Evolutionary conservation across 1,284 basidiomycete genomes (phyloP), one percentile per base, ranked within the genome.

Genomic region (Ganoderma lucidum): DNA sequence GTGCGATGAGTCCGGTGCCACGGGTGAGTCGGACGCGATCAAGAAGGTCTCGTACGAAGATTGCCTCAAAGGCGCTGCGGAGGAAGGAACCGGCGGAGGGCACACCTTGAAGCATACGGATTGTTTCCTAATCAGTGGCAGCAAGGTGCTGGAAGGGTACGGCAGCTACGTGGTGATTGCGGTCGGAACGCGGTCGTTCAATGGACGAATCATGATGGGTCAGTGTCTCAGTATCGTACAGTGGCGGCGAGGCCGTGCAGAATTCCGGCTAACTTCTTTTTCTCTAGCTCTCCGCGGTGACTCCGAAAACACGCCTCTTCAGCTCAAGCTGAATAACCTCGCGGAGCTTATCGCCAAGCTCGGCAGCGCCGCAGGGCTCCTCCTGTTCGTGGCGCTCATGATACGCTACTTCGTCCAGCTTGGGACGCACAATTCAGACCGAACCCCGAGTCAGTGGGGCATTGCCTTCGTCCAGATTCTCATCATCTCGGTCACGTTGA

Each of bases 201-300:
- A 98, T 80, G 97, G 97, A 66, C 91, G 96, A 62, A 96, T 97
- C 77, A 95, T 97, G 93, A 96, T 96, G 91, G 92, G 95, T 96
- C 77, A 62, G 90, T 85, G 2, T 28, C 59, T 23, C 61, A 71
- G 19, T 45, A 56, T 39, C 65, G 63, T 60, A 63, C 59, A 30
- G 14, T 42, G 30, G 6, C 59, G n/a, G 59, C 39, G 41, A 41
- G 59, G 37, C 39, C 23, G 39, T 61, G 32, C 39, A 19, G n/a
- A 35, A 6, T 44, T 42, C 39, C 41, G 23, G 23, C 59, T 61
- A 28, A 61, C 59, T 61, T 9, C 39, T 44, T 61, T 56, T 8
- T 65, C 39, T 70, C 45, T 71, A 94, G 93, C 92, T 63, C 87
- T 98, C 45, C 93, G 93, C 53, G 90, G 90, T 12, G 94, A 95